Base-by-base conservation (phyloP, 2,329 filamentous ascomycete species). In the Scedosporium apiospermum region DNA sequence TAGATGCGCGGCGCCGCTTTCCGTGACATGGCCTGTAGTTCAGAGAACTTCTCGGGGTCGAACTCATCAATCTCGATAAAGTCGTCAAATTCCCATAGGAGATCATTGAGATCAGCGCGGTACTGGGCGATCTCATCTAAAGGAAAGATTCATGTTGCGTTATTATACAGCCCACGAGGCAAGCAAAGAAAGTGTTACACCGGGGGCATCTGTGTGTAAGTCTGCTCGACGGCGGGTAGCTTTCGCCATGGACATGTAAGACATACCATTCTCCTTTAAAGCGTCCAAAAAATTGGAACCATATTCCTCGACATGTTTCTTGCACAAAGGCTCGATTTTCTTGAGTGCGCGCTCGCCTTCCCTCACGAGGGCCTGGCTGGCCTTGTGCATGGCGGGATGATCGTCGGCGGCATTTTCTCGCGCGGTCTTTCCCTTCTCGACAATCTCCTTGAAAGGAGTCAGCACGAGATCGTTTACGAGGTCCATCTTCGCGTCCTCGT, bases 11-110 rank as follows among this genome's bases (percentile, higher is more conserved):
- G 76, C 1, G 81, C 81, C 1, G 78, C 76, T 60, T 77, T 77
- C 62, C 80, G 76, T 16, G 79, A 80, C 4, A 77, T 67, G 44
- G 75, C 75, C 67, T 80, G 78, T 3, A 84, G 72, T 65, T 80
- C 76, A 18, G 73, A 69, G 62, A 79, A 85, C 64, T 79, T 81
- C 18, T 74, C 74, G 27, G 73, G 69, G n/a, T 84, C 80, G 64
- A 84, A 85, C 26, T 74, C 74, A 41, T 81, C 77, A 14, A 72
- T 66, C 59, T 82, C 78, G 64, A 80, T 70, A 65, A 75, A 83
- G 61, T 85, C 82, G 62, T 85, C 82, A 66, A 85, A 84, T 60
- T 81, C 82, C 77, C 81, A 85, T 6, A 84, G 70, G 26, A 83
- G 67, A 57, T 80, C 76, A 63, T 76, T 79, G 49, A 85, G 72